Conservation (phyloP, 495 filamentous ascomycete genomes). For the Chaetomidium leptoderma region DNA sequence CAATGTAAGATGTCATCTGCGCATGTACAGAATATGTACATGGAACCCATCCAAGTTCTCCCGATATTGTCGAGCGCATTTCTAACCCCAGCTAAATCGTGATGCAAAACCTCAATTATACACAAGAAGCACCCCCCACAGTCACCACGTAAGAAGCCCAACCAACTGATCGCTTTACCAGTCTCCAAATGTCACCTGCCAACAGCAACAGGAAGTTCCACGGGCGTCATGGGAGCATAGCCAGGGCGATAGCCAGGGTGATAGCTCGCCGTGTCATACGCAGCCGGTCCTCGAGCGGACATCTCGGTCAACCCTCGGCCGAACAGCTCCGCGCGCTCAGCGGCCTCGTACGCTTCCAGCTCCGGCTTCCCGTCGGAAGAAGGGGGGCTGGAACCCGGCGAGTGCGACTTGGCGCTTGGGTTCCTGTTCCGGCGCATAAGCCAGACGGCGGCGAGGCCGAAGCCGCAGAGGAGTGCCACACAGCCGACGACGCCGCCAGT, state of each 20-base stretch:
- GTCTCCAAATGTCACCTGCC: neutral
- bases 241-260: neutral
- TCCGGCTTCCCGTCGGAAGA: neutral
- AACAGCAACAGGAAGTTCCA: neutral
- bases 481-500: constrained; percentile 8
- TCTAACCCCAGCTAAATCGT: neutral
- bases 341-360: neutral
- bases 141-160: neutral
- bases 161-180: neutral
- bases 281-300: neutral
- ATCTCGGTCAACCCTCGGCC: neutral
- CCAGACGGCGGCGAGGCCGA: constrained; percentile 1
- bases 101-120: neutral
- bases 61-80: neutral
- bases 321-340: neutral
- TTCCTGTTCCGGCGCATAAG: constrained; percentile 1
- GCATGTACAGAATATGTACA: neutral
- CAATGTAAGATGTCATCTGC: too few species aligned
- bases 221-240: constrained; percentile 3
- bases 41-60: neutral
- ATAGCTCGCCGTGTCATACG: neutral
- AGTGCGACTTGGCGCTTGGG: neutral
- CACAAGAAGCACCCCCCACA: neutral
- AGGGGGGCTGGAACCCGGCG: neutral
- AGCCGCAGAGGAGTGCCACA: constrained; percentile 8